Evolutionary conservation across 176 grass and related monocot genomes (phyloP).

Genomic region (Themeda triandra): DNA sequence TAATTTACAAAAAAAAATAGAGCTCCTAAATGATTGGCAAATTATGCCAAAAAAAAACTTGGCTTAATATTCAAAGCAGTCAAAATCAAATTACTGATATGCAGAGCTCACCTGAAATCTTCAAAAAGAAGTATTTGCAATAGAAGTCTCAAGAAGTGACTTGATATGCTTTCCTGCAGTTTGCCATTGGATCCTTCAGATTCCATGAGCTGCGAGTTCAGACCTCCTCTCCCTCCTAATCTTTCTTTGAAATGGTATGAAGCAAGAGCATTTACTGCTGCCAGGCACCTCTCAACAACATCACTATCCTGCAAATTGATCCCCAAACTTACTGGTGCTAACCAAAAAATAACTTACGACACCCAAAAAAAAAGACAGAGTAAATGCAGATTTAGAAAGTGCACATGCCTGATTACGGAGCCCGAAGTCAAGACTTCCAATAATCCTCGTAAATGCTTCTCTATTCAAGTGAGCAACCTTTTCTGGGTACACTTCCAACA

Average conservation of each 20-base stretch:
- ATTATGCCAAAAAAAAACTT: conserved; percentile 1
- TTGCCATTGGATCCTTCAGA: conserved; percentile 61
- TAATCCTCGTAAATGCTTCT: conserved; percentile 79
- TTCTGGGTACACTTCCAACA: conserved; percentile 98
- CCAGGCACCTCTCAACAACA: conserved; percentile 87
- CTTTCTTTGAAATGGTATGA: conserved; percentile 94
- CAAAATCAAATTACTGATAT: background rate
- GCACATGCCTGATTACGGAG: conserved; percentile 67
- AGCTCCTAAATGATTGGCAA: background rate
- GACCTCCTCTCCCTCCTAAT: conserved; percentile 64
- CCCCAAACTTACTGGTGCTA: background rate
- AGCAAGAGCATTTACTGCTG: conserved; percentile 81
- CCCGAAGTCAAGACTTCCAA: conserved; percentile 83
- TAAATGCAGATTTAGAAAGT: conserved; percentile 10
- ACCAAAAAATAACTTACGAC: background rate
- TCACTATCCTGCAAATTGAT: conserved; percentile 61
- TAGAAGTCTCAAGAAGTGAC: conserved; percentile 86
- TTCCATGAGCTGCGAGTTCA: conserved; percentile 53
- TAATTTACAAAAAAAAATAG: background rate
- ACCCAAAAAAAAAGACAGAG: background rate
- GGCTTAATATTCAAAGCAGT: background rate
- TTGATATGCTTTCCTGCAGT: conserved; percentile 67
- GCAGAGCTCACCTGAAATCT: conserved; percentile 75
- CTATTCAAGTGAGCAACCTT: conserved; percentile 89
- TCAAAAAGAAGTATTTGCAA: conserved; percentile 76